Evolutionary conservation across 495 filamentous ascomycete genomes (phyloP).

Genomic region (Aspergillus avenaceus): DNA sequence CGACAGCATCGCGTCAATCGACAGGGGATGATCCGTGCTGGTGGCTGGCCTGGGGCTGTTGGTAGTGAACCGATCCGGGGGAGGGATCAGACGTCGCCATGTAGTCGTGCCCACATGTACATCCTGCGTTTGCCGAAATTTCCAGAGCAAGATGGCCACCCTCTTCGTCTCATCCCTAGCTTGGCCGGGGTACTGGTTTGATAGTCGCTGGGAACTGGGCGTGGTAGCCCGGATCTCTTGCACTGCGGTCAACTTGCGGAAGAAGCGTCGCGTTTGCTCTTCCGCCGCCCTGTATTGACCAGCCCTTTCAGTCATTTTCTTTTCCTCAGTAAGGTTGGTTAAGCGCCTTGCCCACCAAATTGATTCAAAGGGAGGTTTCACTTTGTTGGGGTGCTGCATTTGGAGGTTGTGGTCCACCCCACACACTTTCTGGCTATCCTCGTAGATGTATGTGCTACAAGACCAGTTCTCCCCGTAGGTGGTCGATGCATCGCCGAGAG

Average conservation of each 20-base stretch:
- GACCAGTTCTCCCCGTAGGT: constrained; percentile 45
- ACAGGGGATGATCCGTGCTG: constrained; percentile 38
- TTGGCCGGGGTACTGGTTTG: constrained; percentile 26
- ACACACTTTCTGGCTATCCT: constrained; percentile 30
- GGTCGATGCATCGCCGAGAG: constrained; percentile 31
- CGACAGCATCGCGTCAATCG: constrained; percentile 36
- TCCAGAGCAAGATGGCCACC: constrained; percentile 52
- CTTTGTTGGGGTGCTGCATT: constrained; percentile 36
- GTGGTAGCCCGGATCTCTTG: constrained; percentile 45
- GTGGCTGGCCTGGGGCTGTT: constrained; percentile 33
- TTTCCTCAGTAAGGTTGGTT: constrained; percentile 37
- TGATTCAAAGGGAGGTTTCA: constrained; percentile 45
- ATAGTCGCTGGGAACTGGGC: constrained; percentile 26
- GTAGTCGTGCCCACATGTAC: constrained; percentile 47
- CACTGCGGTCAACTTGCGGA: constrained; percentile 44
- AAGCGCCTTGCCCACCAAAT: constrained; percentile 48
- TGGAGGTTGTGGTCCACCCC: constrained; percentile 33
- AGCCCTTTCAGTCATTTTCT: constrained; percentile 31
- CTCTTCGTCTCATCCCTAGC: constrained; percentile 34
- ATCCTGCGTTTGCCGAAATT: constrained; percentile 43
- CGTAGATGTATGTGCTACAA: constrained; percentile 44
- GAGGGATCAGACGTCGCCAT: constrained; percentile 48
- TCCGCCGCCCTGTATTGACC: constrained; percentile 35
- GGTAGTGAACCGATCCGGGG: constrained; percentile 33
- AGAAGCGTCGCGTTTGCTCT: constrained; percentile 33